These are phyloP conservation scores for Candolleomyces aberdarensis DNA, from an alignment of 768 basidiomycete genomes.

Conservation along the genomic window DNA sequence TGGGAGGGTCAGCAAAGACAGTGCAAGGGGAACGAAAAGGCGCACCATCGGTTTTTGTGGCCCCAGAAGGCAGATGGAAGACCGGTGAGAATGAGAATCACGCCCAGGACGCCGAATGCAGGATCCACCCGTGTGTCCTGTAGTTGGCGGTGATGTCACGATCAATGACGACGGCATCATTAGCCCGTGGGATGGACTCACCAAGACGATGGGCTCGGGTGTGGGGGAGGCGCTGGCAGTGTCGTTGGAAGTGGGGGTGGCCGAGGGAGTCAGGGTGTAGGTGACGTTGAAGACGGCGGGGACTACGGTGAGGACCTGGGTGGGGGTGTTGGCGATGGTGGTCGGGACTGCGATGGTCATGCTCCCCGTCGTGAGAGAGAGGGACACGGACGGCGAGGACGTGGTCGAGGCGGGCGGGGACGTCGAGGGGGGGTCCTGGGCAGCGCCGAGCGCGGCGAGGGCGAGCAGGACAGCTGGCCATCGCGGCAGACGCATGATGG, in stretches of 20 bases:
- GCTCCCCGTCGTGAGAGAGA: conserved; percentile 48
- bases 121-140: conserved; percentile 74
- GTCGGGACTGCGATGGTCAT: conserved; percentile 51
- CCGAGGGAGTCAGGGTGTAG: conserved; percentile 45
- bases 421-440: neutral
- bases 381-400: conserved; percentile 33
- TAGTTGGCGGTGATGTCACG: conserved; percentile 22
- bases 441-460: neutral
- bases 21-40: conserved; percentile 14
- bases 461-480: conserved; percentile 2
- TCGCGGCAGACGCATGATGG: conserved; percentile 7
- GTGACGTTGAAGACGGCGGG: conserved; percentile 66
- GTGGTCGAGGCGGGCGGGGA: neutral
- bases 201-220: conserved; percentile 43
- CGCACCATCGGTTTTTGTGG: conserved; percentile 92
- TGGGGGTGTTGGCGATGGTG: conserved; percentile 43
- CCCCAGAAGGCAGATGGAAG: conserved; percentile 89
- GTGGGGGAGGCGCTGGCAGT: conserved; percentile 45
- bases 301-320: conserved; percentile 50
- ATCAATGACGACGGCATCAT: conserved; percentile 18
- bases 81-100: conserved; percentile 84
- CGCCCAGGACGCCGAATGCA: conserved; percentile 87
- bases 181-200: conserved; percentile 14
- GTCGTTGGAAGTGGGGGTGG: conserved; percentile 34
- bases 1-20: conserved; percentile 3